Percentiles rank a stretch among this genome's conserved stretches.
Conservation (phyloP, 768 basidiomycete genomes). For the Hericium coralloides region DNA sequence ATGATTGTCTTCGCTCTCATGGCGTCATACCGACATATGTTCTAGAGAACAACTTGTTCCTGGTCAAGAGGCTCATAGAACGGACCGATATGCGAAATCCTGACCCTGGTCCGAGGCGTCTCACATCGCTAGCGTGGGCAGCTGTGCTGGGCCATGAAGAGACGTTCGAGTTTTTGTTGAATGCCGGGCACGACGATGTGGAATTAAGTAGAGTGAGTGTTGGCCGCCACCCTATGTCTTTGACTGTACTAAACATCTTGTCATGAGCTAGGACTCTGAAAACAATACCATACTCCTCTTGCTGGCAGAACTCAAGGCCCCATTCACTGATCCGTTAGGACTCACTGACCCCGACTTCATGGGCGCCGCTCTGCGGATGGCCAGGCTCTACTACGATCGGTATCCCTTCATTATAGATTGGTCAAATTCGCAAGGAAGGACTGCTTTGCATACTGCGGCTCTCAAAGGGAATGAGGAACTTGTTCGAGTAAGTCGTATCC, state of each 20-base stretch:
- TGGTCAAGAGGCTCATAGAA: constrained; percentile 82
- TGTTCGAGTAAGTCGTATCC: constrained; percentile 53
- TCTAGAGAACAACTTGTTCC: constrained; percentile 88
- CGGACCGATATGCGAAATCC: constrained; percentile 88
- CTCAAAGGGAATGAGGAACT: constrained; percentile 86
- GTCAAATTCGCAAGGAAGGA: constrained; percentile 86
- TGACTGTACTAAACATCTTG: not conserved
- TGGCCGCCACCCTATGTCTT: not conserved
- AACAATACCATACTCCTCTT: constrained; percentile 91
- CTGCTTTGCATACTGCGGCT: constrained; percentile 82
- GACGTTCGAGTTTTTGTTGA: constrained; percentile 85
- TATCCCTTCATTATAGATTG: constrained; percentile 86
- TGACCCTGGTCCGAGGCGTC: constrained; percentile 63
- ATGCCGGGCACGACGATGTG: constrained; percentile 85
- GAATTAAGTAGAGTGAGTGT: constrained; percentile 78
- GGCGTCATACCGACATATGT: not conserved
- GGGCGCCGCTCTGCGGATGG: constrained; percentile 77
- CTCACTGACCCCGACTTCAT: constrained; percentile 52
- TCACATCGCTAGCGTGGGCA: constrained; percentile 89
- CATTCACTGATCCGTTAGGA: constrained; percentile 35
- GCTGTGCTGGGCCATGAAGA: constrained; percentile 85
- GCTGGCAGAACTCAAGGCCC: constrained; percentile 73
- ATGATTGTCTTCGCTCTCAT: not conserved
- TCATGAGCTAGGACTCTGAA: constrained; percentile 63
- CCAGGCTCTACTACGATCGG: constrained; percentile 75